Conservation (phyloP, 177 flowering plant species). For the Vitis hybrid region DNA sequence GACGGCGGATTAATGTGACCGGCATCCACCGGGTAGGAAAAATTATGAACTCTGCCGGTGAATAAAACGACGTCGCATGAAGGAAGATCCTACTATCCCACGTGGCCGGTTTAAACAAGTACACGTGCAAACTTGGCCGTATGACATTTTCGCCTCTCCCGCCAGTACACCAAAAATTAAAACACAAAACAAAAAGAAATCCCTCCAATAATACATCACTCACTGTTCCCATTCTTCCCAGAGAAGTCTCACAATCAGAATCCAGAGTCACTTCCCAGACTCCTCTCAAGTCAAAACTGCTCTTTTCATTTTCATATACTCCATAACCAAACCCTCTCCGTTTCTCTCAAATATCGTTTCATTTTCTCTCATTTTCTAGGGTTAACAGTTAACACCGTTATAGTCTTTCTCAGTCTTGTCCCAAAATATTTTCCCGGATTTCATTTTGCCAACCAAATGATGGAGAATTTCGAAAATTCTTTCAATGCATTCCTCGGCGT, state of each 20-base stretch:
- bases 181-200: conserved; percentile 19
- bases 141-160: conserved; percentile 31
- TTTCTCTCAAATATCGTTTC: background rate
- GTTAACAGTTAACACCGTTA: background rate
- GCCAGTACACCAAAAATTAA: conserved; percentile 42
- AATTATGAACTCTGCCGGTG: too few relatives aligned
- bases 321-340: background rate
- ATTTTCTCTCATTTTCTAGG: background rate
- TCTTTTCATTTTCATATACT: background rate
- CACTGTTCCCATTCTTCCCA: conserved; percentile 15
- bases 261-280: background rate
- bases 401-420: background rate
- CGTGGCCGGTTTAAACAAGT: too few relatives aligned
- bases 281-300: background rate
- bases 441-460: too few relatives aligned
- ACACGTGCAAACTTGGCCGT: too few relatives aligned
- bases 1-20: too few relatives aligned
- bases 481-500: conserved; percentile 50
- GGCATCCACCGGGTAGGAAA: too few relatives aligned
- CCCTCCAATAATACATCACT: conserved; percentile 7
- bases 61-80: too few relatives aligned
- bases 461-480: conserved; percentile 7
- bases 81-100: too few relatives aligned
- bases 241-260: conserved; percentile 14
- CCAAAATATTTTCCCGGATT: background rate